Evolutionary conservation across 345 rosid genomes (phyloP).

Genomic region (Gossypium rotundifolium): DNA sequence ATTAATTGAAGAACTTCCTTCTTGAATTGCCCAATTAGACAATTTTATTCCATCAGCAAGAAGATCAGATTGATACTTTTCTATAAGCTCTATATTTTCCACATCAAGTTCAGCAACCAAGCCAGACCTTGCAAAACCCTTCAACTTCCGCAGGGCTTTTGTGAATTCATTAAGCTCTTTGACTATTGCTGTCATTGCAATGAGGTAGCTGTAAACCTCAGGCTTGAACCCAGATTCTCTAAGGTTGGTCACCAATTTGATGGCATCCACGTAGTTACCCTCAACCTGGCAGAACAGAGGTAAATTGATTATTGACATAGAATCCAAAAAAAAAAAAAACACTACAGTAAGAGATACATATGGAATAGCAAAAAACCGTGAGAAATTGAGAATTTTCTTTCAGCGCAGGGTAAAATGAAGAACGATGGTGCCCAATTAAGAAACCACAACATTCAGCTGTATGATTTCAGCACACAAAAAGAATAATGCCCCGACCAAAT

Average conservation of each 20-base stretch:
- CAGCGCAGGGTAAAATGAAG: background rate
- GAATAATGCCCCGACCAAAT: background rate
- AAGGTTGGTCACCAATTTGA: slow-evolving; percentile 56
- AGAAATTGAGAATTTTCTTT: background rate
- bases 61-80: slow-evolving; percentile 66
- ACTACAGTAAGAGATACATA: background rate
- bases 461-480: slow-evolving; percentile 1
- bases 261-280: slow-evolving; percentile 67
- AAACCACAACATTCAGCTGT: background rate
- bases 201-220: slow-evolving; percentile 75
- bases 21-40: slow-evolving; percentile 70
- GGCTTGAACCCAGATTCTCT: slow-evolving; percentile 74
- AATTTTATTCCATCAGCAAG: slow-evolving; percentile 54
- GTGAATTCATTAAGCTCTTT: slow-evolving; percentile 81
- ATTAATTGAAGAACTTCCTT: slow-evolving; percentile 44
- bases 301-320: slow-evolving; percentile 6
- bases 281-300: slow-evolving; percentile 46
- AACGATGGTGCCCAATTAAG: background rate
- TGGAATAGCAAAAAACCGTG: background rate
- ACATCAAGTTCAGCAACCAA: slow-evolving; percentile 49
- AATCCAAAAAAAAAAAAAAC: background rate
- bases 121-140: slow-evolving; percentile 54
- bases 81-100: slow-evolving; percentile 43
- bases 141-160: slow-evolving; percentile 65
- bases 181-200: slow-evolving; percentile 90